Base-by-base conservation (phyloP, 2,329 filamentous ascomycete species). In the Aspergillus sp. region DNA sequence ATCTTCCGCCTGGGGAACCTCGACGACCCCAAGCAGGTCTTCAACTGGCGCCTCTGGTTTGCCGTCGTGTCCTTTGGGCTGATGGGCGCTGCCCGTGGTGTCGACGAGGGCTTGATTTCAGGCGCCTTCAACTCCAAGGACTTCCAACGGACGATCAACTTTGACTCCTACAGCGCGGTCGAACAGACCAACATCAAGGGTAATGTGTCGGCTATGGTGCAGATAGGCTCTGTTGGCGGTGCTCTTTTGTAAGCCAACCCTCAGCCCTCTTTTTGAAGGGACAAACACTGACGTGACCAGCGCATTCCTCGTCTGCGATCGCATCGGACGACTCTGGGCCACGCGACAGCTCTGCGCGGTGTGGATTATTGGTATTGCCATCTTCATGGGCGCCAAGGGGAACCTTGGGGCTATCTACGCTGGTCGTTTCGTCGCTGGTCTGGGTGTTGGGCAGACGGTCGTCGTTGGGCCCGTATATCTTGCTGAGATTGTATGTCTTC, bases 141-240 rank as follows among this genome's bases (percentile, higher is more conserved):
- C 47, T 89, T 89, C 67, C 79, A 85, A 59, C 59, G 68, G 1
- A 77, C 76, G 32, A 86, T 89, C 65, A 63, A 82, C 59, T 82
- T 84, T 55, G 71, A 75, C 5, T 73, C 76, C 2, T 84, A 85
- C 62, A 74, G 70, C 43, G 61, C 70, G 0, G 73, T 78, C 3
- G 77, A 82, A 44, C 75, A 81, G 64, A 84, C 86, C 55, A 84
- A 88, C 67, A 85, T 87, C 73, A 84, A 88, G 71, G 84, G 81
- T 60, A 92, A 92, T 68, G 87, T 92, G 50, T 87, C 87, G 1
- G 82, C 86, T 45, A 92, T 92, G 88, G 88, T 92, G 0, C 88
- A 91, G 70, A 83, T 91, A 62, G 88, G 88, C 20, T 88, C 83
- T 20, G 87, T 92, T 26, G 84, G 77, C 3, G 88, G 88, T 41